Evolutionary conservation across 352 stramenopile genomes (phyloP), one percentile per base, ranked within the genome.

Genomic region (Pythium phragmiticola): DNA sequence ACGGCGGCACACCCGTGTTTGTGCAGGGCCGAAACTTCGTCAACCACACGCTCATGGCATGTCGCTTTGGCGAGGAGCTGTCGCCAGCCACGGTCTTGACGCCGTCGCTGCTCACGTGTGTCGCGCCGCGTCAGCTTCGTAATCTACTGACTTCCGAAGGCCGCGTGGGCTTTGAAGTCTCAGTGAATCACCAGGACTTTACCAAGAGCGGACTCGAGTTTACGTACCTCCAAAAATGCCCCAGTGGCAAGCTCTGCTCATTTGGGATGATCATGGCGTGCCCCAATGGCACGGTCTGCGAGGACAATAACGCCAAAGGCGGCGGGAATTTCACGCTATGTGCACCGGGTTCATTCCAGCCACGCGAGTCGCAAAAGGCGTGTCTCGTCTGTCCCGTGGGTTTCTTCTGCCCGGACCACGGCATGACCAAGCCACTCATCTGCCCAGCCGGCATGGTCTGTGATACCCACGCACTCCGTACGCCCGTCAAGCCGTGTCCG

Each of bases 381-480:
- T 99, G 97, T 61, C 68, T 99, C 13, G 63, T 55, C 4, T 99
- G 97, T 56, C 95, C 97, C 1, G 74, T 99, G 26, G 96, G 97
- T 0, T 99, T 90, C 68, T 95, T 92, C 41, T 99, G 97, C 53
- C 95, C 97, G 0, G 82, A 97, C 59, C 83, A 88, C 66, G 96
- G 97, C 9, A 81, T 98, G 59, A 51, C 76, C 16, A 90, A 92
- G 57, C 96, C 96, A 1, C 23, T 98, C 2, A 39, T 98, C 21
- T 99, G 97, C 61, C 89, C 86, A 12, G 76, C 89, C 23, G 97
- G 96, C 0, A 91, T 87, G 68, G 94, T 99, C 33, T 99, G 97
- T 66, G 87, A 98, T 63, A 75, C 77, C 12, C 77, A 98, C 33
- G 92, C 90, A 0, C 75, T 99, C 1, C 65, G 76, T 4, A 70